These are phyloP conservation scores for Pseudogymnoascus sp. DNA, from an alignment of 2,329 filamentous ascomycete species.

Conservation along the genomic window DNA sequence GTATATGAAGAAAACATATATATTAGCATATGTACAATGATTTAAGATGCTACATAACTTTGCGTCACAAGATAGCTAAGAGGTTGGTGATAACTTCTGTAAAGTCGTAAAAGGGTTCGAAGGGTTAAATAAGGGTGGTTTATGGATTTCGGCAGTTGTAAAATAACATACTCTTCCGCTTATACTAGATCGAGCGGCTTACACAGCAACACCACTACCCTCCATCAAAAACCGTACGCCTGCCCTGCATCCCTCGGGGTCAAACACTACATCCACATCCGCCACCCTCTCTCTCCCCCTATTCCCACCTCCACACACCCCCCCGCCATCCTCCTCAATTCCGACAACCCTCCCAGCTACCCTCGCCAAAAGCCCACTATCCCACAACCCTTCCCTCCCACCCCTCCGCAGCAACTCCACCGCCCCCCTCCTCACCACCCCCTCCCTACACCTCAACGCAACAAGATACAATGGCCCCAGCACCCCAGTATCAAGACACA, in stretches of 20 bases:
- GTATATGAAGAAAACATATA: too few relatives aligned
- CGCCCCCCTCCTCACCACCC: conserved; percentile 44
- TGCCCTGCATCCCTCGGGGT: neutral
- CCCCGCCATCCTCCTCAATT: conserved; percentile 9
- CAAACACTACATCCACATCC: neutral
- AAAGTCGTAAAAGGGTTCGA: too few relatives aligned
- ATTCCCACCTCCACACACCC: too few relatives aligned
- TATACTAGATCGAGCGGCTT: too few relatives aligned
- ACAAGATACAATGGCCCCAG: conserved; percentile 54
- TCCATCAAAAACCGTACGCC: neutral
- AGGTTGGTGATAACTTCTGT: too few relatives aligned
- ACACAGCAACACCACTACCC: neutral
- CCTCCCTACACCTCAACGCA: conserved; percentile 53
- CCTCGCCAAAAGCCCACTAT: conserved; percentile 23
- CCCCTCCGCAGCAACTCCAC: conserved; percentile 51
- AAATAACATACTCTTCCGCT: too few relatives aligned
- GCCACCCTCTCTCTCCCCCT: neutral
- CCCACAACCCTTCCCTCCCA: conserved; percentile 60
- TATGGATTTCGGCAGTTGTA: too few relatives aligned
- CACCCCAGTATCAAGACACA: conserved; percentile 50
- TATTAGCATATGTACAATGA: too few relatives aligned
- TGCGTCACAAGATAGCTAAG: too few relatives aligned
- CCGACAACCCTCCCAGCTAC: conserved; percentile 12
- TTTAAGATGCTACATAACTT: too few relatives aligned
- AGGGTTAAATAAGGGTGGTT: too few relatives aligned